phyloP scores from a whole-genome alignment of 352 stramenopile species.

The Phytophthora ramorum region DNA sequence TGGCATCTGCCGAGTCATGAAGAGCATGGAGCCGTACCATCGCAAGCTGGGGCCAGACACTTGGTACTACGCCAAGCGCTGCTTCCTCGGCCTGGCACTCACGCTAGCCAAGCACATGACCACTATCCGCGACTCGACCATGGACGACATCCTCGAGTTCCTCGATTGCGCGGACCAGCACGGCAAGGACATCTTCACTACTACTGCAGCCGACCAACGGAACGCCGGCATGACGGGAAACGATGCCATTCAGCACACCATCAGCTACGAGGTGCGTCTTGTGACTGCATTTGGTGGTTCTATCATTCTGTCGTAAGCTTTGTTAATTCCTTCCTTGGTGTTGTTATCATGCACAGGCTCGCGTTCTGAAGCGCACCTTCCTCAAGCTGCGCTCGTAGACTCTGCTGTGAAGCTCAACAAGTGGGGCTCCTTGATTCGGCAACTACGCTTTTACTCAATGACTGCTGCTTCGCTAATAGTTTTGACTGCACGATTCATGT shows the following conservation, averaged over 20 bases:
- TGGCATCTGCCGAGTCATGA: constrained; percentile 95
- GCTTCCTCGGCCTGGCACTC: constrained; percentile 94
- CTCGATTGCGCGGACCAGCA: constrained; percentile 92
- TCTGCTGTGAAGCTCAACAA: neutral
- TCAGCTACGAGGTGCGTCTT: constrained; percentile 90
- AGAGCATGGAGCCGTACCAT: constrained; percentile 96
- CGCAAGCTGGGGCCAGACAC: constrained; percentile 96
- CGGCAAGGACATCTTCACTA: constrained; percentile 92
- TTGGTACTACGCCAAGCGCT: constrained; percentile 97
- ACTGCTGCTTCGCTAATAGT: too few species aligned
- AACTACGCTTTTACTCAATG: too few species aligned
- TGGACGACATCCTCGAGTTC: constrained; percentile 95
- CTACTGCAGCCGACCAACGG: constrained; percentile 60
- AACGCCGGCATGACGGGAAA: constrained; percentile 26
- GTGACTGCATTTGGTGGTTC: neutral
- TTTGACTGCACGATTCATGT: too few species aligned
- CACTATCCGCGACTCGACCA: constrained; percentile 93
- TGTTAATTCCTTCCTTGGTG: neutral
- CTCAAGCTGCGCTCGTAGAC: constrained; percentile 87
- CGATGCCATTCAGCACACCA: constrained; percentile 77
- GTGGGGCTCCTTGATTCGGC: too few species aligned
- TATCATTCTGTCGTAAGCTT: too few species aligned
- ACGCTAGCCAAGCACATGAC: constrained; percentile 96
- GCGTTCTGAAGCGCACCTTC: constrained; percentile 95
- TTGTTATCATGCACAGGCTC: constrained; percentile 49